Percentiles rank a stretch among this genome's conserved stretches.
Conservation (phyloP, 192 early-diverging fungal genomes). For the Podila epigama region DNA sequence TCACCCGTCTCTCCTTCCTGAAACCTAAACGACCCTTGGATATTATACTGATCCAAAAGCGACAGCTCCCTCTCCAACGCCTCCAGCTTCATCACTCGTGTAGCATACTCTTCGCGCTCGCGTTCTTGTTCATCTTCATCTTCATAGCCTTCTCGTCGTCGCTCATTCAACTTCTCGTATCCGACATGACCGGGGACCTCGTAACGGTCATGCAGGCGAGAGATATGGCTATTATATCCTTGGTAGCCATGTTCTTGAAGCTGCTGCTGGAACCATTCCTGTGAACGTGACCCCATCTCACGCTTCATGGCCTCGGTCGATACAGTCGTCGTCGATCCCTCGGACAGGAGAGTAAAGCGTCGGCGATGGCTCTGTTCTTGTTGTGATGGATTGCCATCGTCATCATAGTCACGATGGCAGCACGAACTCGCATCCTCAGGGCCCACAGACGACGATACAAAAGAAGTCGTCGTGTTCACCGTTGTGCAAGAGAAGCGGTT, state of each 20-base stretch:
- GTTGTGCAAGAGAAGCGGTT: background rate
- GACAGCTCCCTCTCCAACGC: conserved; percentile 14
- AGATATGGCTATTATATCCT: background rate
- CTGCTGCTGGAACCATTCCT: background rate
- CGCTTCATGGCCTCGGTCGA: background rate
- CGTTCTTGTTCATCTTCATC: background rate
- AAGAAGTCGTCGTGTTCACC: too few species aligned
- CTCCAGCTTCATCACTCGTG: too few species aligned
- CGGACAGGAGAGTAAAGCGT: background rate
- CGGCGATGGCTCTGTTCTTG: too few species aligned
- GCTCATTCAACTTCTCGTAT: background rate
- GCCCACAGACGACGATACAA: background rate
- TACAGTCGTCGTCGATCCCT: background rate
- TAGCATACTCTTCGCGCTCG: conserved; percentile 1
- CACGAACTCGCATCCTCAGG: background rate
- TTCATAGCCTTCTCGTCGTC: conserved; percentile 1
- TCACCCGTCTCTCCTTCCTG: conserved; percentile 3
- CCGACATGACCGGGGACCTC: background rate
- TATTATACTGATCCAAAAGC: conserved; percentile 5
- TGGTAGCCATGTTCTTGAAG: background rate
- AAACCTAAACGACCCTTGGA: background rate
- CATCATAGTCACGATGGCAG: background rate
- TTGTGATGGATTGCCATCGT: background rate
- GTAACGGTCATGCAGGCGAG: background rate
- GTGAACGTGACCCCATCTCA: background rate